A percentile compares a stretch with the other conserved stretches of the same genome.
Conservation (phyloP, 495 filamentous ascomycete species). For the Hypoxylon crocopeplum region DNA sequence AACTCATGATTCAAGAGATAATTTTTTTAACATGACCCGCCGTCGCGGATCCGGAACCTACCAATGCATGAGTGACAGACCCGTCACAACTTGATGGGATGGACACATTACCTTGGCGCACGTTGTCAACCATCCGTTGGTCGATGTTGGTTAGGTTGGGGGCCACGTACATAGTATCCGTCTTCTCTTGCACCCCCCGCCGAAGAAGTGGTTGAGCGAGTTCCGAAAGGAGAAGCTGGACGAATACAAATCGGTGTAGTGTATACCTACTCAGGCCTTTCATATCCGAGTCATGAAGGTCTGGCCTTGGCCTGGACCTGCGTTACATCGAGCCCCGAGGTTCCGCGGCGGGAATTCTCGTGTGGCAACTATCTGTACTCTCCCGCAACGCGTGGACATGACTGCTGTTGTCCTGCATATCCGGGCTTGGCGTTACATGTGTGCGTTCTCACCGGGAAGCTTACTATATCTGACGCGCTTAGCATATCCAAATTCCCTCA, state of each 20-base stretch:
- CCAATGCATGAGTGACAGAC: conserved; percentile 37
- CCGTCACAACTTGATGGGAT: conserved; percentile 27
- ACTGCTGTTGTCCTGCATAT: conserved; percentile 16
- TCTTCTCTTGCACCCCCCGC: conserved; percentile 1
- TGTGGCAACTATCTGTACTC: conserved; percentile 4
- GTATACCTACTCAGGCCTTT: conserved; percentile 1
- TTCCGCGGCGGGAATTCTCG: conserved; percentile 23
- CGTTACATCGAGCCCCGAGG: conserved; percentile 16
- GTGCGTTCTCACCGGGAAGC: conserved; percentile 23
- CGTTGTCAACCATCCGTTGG: conserved; percentile 34
- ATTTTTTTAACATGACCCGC: conserved; percentile 27
- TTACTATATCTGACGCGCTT: conserved; percentile 38
- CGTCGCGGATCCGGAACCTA: conserved; percentile 36
- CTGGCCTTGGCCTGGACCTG: conserved; percentile 2
- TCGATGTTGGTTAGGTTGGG: conserved; percentile 29
- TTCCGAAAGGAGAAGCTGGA: conserved; percentile 10
- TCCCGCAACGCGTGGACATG: conserved; percentile 17
- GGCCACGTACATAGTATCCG: conserved; percentile 26
- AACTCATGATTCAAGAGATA: conserved; percentile 18
- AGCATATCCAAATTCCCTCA: conserved; percentile 32
- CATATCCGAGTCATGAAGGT: conserved; percentile 11
- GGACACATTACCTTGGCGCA: conserved; percentile 29
- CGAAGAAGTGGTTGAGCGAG: not conserved
- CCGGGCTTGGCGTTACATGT: conserved; percentile 25
- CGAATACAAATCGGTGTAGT: conserved; percentile 3